Base-by-base conservation (phyloP, 768 basidiomycete genomes). In the Melanogaster broomeanus region DNA sequence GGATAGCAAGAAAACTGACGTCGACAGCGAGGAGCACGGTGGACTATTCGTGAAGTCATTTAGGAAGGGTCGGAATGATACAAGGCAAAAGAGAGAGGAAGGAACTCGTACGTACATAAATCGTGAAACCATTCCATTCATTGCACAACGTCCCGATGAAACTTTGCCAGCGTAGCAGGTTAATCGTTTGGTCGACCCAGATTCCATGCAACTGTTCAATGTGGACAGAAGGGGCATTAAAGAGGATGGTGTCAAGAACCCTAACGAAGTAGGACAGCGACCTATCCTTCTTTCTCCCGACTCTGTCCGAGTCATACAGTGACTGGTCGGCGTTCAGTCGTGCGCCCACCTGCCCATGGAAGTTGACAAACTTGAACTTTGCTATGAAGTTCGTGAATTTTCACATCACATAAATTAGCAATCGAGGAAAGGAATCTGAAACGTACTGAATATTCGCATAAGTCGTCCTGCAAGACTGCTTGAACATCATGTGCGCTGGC, bases 261-360 rank as follows among this genome's bases (percentile, higher is more conserved):
- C 37, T 21, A 27, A 43, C 34, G 24, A 50, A 40, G 15, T 18
- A 9, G 24, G 35, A 49, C 18, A 27, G 25, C 27, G 40, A 3
- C 8, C 18, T 24, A 11, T 15, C 12, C 8, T 27, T 22, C 9
- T 31, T 13, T 18, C 46, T 18, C 25, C 13, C 18, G n/a, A 13
- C 2, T 22, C 34, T 8, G 39, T 40, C n/a, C n/a, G n/a, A n/a
- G n/a, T n/a, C 35, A 40, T 64, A 54, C 15, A 71, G 45, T 1
- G 69, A 68, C 43, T 65, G 59, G 18, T 61, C 44, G 3, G 60
- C 53, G 25, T 61, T 52, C 0, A 77, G 55, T 21, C 74, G 71
- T 6, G 73, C 72, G 24, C 65, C 64, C 9, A 61, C 58, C 46
- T 74, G 65, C 2, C 75, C 76, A 37, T 72, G 56, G 35, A 69